Percentiles rank a stretch among this genome's conserved stretches.
Evolutionary conservation across 164 flowering plant genomes (phyloP).

Genomic region (Aristolochia californica): DNA sequence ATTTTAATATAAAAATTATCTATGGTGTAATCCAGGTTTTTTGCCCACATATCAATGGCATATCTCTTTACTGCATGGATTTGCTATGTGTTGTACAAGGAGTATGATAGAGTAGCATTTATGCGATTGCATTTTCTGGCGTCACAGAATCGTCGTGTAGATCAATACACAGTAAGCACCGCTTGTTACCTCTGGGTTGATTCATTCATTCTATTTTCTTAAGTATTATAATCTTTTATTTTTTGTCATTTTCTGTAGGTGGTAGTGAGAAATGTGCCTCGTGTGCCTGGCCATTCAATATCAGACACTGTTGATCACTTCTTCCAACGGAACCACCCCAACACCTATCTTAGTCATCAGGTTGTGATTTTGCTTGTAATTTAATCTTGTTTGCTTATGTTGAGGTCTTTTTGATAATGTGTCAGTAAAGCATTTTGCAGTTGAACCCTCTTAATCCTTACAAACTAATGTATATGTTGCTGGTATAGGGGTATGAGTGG

Average conservation of each 20-base stretch:
- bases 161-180: slow-evolving; percentile 76
- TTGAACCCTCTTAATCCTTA: no score
- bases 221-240: not conserved
- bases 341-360: slow-evolving; percentile 83
- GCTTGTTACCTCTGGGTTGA: not conserved
- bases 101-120: slow-evolving; percentile 63
- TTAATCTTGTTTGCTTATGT: not conserved
- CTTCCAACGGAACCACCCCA: slow-evolving; percentile 71
- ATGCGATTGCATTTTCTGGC: slow-evolving; percentile 81
- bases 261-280: slow-evolving; percentile 75
- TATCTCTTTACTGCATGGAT: slow-evolving; percentile 80
- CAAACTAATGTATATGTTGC: no score
- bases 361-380: slow-evolving; percentile 17
- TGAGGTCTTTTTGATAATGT: no score
- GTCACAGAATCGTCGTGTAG: slow-evolving; percentile 63
- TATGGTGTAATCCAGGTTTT: slow-evolving; percentile 44
- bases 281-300: slow-evolving; percentile 50
- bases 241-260: slow-evolving; percentile 40
- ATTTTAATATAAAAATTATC: not conserved
- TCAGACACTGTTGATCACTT: slow-evolving; percentile 77
- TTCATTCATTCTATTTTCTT: not conserved
- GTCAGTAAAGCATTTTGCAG: no score
- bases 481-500: no score
- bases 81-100: slow-evolving; percentile 77
- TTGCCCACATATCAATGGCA: slow-evolving; percentile 58